Evolutionary conservation across 1,284 basidiomycete genomes (phyloP), one percentile per base, ranked within the genome.

Genomic region (Salmacisia buchloeana): DNA sequence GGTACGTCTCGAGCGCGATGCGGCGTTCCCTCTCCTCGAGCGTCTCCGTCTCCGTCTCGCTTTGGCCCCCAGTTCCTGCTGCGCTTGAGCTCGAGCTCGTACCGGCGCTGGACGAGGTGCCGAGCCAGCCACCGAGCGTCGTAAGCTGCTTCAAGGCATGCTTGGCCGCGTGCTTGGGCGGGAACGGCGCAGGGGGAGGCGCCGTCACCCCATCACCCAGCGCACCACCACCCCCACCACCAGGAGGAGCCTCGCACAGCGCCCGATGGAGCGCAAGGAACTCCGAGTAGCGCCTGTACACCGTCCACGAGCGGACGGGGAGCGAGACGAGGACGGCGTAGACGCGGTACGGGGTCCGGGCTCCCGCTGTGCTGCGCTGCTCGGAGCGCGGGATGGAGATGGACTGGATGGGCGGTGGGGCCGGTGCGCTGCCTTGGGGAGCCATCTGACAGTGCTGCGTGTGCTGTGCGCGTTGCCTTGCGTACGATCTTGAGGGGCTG

Each of bases 221-320:
- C n/a, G n/a, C n/a, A n/a, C n/a, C n/a, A n/a, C n/a, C n/a, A n/a
- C n/a, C n/a, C n/a, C n/a, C n/a, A n/a, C n/a, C n/a, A n/a, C n/a
- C n/a, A n/a, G n/a, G n/a, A n/a, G n/a, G n/a, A 4, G 13, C 23
- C 29, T 35, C 87, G 86, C 85, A 85, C 69, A 97, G 86, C 74
- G 92, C 89, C 38, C 85, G 85, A 80, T 96, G 85, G 25, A 97
- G 86, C 68, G 91, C 87, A 71, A 86, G 86, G 82, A 97, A 97
- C 80, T 96, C 92, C 45, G 91, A 94, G 82, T 96, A 97, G 61
- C 94, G 89, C 64, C 89, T 85, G 85, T 89, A 90, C 83, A 96
- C 90, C 49, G 89, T 86, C 93, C 93, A 97, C 77, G 90, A 88
- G 67, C 89, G 87, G 25, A 92, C 88, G 65, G 90, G 86, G 21